phyloP scores from a whole-genome alignment of 1,139 yeast genomes.

The Candida mesenterica region DNA sequence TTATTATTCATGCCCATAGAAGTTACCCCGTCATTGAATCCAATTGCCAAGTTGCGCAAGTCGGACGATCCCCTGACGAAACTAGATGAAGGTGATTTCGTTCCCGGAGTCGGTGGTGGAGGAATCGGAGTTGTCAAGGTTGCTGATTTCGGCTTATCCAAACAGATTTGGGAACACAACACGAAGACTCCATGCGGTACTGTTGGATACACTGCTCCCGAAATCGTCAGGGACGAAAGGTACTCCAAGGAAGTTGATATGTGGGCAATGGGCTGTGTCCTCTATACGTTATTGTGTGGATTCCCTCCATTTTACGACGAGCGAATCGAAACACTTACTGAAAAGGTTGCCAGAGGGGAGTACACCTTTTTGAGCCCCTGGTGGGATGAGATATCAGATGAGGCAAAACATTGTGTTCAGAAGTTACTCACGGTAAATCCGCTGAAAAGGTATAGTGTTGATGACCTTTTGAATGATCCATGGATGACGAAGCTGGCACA shows the following conservation, averaged over 20 bases:
- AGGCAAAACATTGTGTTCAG: conserved; percentile 64
- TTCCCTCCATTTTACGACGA: conserved; percentile 64
- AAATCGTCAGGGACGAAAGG: conserved; percentile 56
- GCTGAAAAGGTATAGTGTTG: conserved; percentile 67
- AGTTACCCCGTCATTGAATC: conserved; percentile 39
- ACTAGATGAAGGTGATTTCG: conserved; percentile 52
- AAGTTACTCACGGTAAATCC: conserved; percentile 84
- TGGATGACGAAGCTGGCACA: conserved; percentile 53
- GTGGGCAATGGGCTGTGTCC: conserved; percentile 65
- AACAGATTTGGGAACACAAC: conserved; percentile 55
- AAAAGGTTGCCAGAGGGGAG: conserved; percentile 59
- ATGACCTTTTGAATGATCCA: conserved; percentile 78
- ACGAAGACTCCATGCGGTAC: conserved; percentile 67
- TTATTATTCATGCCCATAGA: conserved; percentile 63
- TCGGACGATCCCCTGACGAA: conserved; percentile 49
- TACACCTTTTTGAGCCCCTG: conserved; percentile 58
- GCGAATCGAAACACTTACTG: conserved; percentile 53
- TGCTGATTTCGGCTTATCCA: conserved; percentile 59
- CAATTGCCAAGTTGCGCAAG: conserved; percentile 37
- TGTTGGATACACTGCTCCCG: conserved; percentile 64
- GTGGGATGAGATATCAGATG: conserved; percentile 61
- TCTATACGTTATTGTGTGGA: conserved; percentile 59
- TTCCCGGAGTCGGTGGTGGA: conserved; percentile 50
- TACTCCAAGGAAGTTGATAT: conserved; percentile 62
- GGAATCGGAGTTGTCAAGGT: conserved; percentile 51